phyloP scores from a whole-genome alignment of 75 land plant species.

The Sequoiadendron giganteum region DNA sequence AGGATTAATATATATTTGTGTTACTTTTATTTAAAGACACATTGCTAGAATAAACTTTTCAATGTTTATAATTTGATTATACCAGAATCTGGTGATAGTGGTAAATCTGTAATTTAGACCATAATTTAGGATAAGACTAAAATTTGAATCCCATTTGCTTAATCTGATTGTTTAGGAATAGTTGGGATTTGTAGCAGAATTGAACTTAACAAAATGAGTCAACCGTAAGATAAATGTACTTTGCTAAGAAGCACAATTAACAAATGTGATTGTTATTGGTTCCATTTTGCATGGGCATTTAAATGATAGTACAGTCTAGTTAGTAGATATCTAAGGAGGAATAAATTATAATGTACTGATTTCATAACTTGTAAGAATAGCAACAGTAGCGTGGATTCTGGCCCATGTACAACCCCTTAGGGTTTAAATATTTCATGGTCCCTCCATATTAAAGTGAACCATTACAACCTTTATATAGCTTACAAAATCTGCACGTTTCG shows the following conservation, averaged over 20 bases:
- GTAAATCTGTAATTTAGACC: background rate
- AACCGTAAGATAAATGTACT: background rate
- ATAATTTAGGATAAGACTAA: background rate
- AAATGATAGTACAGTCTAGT: background rate
- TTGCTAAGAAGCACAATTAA: background rate
- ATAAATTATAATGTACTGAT: background rate
- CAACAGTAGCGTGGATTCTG: background rate
- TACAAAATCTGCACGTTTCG: background rate
- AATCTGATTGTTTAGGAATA: conserved; percentile 5
- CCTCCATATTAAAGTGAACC: background rate
- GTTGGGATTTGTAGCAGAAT: background rate
- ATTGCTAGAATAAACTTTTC: background rate
- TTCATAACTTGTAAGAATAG: background rate
- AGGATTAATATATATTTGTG: background rate
- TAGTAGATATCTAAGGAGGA: background rate
- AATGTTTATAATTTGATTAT: background rate
- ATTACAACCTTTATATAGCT: background rate
- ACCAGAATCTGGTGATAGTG: background rate
- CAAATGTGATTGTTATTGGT: background rate
- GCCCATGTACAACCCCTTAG: background rate
- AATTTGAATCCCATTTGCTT: background rate
- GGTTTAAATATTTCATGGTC: background rate
- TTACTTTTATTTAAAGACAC: background rate
- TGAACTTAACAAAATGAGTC: background rate
- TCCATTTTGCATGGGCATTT: background rate